These are phyloP conservation scores for Helicocarpus griseus DNA, from an alignment of 2,329 filamentous ascomycete genomes.

Conservation along the genomic window DNA sequence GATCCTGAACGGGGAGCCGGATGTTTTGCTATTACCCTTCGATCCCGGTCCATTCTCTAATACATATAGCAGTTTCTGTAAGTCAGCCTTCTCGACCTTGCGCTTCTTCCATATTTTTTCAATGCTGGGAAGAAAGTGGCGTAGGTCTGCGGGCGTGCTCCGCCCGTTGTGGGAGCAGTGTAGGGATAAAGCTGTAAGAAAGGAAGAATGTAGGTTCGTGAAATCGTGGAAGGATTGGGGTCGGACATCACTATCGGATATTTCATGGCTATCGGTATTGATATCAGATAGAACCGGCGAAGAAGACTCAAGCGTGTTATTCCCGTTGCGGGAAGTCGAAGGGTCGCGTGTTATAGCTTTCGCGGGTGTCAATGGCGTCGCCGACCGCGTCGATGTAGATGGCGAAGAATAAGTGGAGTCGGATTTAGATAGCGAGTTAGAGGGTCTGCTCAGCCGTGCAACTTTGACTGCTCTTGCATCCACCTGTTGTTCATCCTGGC, in stretches of 20 bases:
- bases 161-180: slow-evolving; percentile 61
- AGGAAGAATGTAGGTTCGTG: slow-evolving; percentile 54
- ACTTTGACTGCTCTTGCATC: slow-evolving; percentile 8
- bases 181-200: slow-evolving; percentile 58
- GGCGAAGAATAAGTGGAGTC: background rate
- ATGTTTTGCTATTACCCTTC: background rate
- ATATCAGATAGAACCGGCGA: background rate
- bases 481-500: too few relatives aligned
- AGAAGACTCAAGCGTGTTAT: background rate
- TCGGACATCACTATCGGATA: slow-evolving; percentile 34
- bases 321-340: background rate
- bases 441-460: background rate
- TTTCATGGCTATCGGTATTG: slow-evolving; percentile 12
- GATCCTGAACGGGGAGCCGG: slow-evolving; percentile 22
- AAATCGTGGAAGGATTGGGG: slow-evolving; percentile 40
- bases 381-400: background rate
- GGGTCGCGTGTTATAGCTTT: background rate
- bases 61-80: slow-evolving; percentile 57
- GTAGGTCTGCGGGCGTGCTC: slow-evolving; percentile 53
- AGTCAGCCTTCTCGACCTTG: slow-evolving; percentile 54
- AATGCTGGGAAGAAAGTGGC: slow-evolving; percentile 51
- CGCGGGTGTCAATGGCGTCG: background rate
- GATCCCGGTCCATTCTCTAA: slow-evolving; percentile 8
- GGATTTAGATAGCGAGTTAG: background rate
- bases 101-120: slow-evolving; percentile 65